These are phyloP conservation scores for Blastobotrys illinoisensis DNA, from an alignment of 1,139 yeast genomes.

Conservation along the genomic window DNA sequence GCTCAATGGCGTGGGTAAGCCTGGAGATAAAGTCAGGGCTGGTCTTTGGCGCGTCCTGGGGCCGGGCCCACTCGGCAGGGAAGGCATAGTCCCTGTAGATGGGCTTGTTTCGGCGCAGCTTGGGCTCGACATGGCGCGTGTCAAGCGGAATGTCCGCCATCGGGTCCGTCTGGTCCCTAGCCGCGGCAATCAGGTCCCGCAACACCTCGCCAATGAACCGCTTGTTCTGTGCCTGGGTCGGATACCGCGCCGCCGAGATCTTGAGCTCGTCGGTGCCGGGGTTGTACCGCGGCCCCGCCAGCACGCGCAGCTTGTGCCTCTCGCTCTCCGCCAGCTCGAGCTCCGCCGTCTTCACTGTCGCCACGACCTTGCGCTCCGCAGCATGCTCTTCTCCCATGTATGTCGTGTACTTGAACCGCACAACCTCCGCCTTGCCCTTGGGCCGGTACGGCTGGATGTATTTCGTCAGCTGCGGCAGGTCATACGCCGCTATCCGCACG, in stretches of 20 bases:
- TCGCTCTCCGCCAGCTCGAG: slow-evolving; percentile 48
- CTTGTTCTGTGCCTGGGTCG: slow-evolving; percentile 83
- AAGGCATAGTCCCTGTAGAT: slow-evolving; percentile 39
- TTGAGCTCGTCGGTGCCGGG: slow-evolving; percentile 51
- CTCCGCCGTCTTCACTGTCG: slow-evolving; percentile 49
- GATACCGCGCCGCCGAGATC: slow-evolving; percentile 57
- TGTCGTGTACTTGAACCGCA: slow-evolving; percentile 64
- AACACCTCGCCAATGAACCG: slow-evolving; percentile 63
- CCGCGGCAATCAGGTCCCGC: slow-evolving; percentile 52
- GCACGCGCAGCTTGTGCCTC: slow-evolving; percentile 67
- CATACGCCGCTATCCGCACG: slow-evolving; percentile 83
- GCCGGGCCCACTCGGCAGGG: slow-evolving; percentile 85
- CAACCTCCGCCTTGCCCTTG: slow-evolving; percentile 40
- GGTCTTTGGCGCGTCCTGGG: slow-evolving; percentile 34
- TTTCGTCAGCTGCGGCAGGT: slow-evolving; percentile 77
- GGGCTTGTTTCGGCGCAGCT: slow-evolving; percentile 36
- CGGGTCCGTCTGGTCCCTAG: slow-evolving; percentile 59
- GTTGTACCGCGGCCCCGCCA: slow-evolving; percentile 77
- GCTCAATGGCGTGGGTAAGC: slow-evolving; percentile 11
- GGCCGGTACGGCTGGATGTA: slow-evolving; percentile 43
- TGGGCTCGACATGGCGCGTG: slow-evolving; percentile 55
- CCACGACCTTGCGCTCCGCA: slow-evolving; percentile 63
- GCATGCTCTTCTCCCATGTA: slow-evolving; percentile 73
- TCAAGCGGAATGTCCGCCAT: slow-evolving; percentile 80
- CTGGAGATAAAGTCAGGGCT: slow-evolving; percentile 20